A percentile compares a stretch with the other conserved stretches of the same genome.
Conservation (phyloP, 192 early-diverging fungal species). For the Funneliformis geosporum region DNA sequence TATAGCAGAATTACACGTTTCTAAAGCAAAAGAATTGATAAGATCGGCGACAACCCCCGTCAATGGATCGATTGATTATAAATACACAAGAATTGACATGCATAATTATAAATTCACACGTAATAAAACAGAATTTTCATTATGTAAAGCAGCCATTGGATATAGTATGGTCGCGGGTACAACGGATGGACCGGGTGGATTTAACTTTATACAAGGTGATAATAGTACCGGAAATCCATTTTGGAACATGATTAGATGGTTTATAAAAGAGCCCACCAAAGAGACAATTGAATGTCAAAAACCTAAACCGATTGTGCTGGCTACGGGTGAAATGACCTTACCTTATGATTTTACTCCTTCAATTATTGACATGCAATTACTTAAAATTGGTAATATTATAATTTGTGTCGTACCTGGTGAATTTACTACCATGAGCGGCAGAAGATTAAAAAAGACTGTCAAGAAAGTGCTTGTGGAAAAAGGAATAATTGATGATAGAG, state of each 20-base stretch:
- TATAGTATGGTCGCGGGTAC: conserved; percentile 53
- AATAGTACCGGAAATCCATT: conserved; percentile 31
- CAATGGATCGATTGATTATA: conserved; percentile 33
- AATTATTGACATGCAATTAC: conserved; percentile 53
- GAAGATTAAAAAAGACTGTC: conserved; percentile 38
- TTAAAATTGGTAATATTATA: conserved; percentile 44
- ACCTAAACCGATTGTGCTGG: conserved; percentile 58
- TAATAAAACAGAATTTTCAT: conserved; percentile 18
- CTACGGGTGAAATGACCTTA: conserved; percentile 54
- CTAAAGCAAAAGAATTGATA: conserved; percentile 34
- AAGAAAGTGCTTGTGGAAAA: conserved; percentile 35
- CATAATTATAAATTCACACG: conserved; percentile 8
- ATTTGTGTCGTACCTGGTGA: conserved; percentile 58
- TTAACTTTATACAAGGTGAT: background rate
- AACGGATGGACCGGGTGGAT: conserved; percentile 52
- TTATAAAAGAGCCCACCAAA: conserved; percentile 26
- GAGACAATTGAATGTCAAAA: conserved; percentile 50
- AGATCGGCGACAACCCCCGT: background rate
- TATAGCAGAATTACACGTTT: conserved; percentile 39
- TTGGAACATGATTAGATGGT: conserved; percentile 34
- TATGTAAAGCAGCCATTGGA: conserved; percentile 41
- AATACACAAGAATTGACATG: conserved; percentile 34
- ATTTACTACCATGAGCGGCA: conserved; percentile 66
- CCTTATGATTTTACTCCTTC: conserved; percentile 55
- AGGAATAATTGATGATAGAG: conserved; percentile 42